Percentiles rank a stretch among this genome's conserved stretches.
Conservation (phyloP, 2,329 filamentous ascomycete genomes). For the Botryotinia convoluta region DNA sequence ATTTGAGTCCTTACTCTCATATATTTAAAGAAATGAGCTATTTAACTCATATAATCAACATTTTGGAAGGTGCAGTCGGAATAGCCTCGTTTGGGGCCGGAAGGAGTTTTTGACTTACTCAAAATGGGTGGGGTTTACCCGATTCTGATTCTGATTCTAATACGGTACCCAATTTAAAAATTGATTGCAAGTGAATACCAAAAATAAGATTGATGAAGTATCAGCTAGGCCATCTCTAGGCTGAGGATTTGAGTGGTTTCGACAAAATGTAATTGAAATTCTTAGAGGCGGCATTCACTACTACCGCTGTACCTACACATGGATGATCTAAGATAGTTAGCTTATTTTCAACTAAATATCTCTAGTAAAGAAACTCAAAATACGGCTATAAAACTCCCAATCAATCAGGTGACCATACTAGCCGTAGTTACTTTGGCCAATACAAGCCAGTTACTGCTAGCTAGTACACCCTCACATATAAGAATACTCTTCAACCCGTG, state of each 20-base stretch:
- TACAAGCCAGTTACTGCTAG: no score
- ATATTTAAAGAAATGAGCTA: background rate
- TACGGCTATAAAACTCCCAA: background rate
- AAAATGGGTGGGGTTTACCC: background rate
- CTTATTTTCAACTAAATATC: background rate
- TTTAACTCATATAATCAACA: background rate
- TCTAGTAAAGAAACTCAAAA: background rate
- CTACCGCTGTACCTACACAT: background rate
- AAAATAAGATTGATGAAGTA: background rate
- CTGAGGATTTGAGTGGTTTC: background rate
- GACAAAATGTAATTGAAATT: background rate
- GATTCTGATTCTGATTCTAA: background rate
- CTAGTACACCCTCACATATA: background rate
- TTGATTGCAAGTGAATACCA: background rate
- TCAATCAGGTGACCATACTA: no score
- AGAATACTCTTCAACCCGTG: no score
- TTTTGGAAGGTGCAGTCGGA: background rate
- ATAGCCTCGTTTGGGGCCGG: background rate
- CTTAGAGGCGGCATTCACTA: background rate
- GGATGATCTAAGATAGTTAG: background rate
- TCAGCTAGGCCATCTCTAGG: background rate
- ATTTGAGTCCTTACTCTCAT: background rate
- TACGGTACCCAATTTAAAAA: accelerated
- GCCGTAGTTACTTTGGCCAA: no score
- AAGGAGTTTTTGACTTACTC: background rate